These are phyloP conservation scores for Viola pubescens DNA, from an alignment of 441 rosid genomes.

Conservation along the genomic window DNA sequence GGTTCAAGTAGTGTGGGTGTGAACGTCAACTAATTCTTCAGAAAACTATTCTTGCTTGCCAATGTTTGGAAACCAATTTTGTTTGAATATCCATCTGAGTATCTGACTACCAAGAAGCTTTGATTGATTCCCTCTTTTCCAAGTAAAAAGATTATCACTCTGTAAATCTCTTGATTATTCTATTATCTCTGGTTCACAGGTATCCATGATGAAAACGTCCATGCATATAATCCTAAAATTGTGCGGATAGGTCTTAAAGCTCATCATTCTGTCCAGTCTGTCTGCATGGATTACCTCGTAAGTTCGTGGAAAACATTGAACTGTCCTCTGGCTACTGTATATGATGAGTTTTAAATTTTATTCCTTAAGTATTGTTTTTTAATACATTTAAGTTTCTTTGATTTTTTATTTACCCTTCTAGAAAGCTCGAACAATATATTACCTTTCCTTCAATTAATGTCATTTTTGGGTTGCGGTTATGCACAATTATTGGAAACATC, in stretches of 20 bases:
- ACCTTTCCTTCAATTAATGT: too few species aligned
- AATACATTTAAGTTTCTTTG: too few species aligned
- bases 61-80: background rate
- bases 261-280: slow-evolving; percentile 76
- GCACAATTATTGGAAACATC: too few species aligned
- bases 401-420: too few species aligned
- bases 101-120: background rate
- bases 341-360: too few species aligned
- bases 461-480: too few species aligned
- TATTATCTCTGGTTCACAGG: slow-evolving; percentile 33
- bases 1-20: too few species aligned
- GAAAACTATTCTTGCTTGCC: background rate
- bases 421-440: too few species aligned
- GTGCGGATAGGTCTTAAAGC: slow-evolving; percentile 95
- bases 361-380: too few species aligned
- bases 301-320: slow-evolving; percentile 14
- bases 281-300: slow-evolving; percentile 89
- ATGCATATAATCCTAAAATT: slow-evolving; percentile 68
- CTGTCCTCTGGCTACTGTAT: too few species aligned
- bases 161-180: background rate
- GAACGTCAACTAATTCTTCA: too few species aligned
- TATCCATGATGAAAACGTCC: slow-evolving; percentile 71
- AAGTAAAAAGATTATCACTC: background rate
- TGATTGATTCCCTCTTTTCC: background rate
- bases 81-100: background rate